These are phyloP conservation scores for Metschnikowia matae DNA, from an alignment of 805 yeast species.

Conservation along the genomic window DNA sequence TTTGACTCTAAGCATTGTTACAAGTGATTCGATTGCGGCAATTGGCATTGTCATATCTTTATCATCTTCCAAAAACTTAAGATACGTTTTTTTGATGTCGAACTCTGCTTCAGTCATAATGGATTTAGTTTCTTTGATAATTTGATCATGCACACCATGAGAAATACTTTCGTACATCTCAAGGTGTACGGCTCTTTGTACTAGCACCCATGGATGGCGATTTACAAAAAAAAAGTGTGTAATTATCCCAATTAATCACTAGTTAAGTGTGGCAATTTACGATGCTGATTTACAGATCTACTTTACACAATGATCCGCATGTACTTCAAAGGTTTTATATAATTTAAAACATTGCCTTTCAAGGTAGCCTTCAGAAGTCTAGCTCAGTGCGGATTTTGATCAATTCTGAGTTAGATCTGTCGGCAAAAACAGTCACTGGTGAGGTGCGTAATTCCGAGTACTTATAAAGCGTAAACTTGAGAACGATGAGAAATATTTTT, in stretches of 20 bases:
- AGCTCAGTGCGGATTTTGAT: background rate
- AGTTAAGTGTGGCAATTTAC: background rate
- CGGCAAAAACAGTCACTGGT: slow-evolving; percentile 39
- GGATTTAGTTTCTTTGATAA: background rate
- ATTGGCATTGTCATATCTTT: slow-evolving; percentile 99
- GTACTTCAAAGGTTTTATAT: background rate
- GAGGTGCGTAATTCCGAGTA: slow-evolving; percentile 37
- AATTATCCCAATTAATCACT: background rate
- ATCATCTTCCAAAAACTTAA: slow-evolving; percentile 79
- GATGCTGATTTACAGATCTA: background rate
- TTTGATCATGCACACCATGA: background rate
- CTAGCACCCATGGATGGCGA: background rate
- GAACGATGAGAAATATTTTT: slow-evolving; percentile 10
- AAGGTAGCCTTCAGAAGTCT: background rate
- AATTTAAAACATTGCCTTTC: background rate
- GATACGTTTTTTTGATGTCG: slow-evolving; percentile 78
- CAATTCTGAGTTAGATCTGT: slow-evolving; percentile 4
- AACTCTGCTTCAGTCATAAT: slow-evolving; percentile 33
- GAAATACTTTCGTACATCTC: background rate
- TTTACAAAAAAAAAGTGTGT: background rate
- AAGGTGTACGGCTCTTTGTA: background rate
- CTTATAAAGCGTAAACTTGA: slow-evolving; percentile 25
- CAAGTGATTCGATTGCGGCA: slow-evolving; percentile 94
- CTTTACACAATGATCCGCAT: background rate
- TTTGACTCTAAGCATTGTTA: slow-evolving; percentile 72